Evolutionary conservation across 2,329 filamentous ascomycete genomes (phyloP).

Genomic region (Zasmidium angulare): DNA sequence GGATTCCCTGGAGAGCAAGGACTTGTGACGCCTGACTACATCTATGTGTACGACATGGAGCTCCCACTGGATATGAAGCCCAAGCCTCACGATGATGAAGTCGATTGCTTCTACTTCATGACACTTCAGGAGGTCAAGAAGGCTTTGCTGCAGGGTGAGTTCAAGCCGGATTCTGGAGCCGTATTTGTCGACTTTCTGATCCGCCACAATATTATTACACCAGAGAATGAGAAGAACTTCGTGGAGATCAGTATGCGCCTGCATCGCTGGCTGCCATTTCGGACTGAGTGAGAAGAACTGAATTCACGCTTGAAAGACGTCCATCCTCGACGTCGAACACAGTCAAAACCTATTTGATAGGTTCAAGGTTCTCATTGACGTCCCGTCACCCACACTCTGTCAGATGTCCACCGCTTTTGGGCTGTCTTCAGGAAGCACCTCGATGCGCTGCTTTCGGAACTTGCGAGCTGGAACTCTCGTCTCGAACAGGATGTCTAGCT

Average conservation of each 20-base stretch:
- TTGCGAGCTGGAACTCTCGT: constrained; percentile 44
- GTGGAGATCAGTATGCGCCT: constrained; percentile 71
- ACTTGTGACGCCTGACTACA: constrained; percentile 81
- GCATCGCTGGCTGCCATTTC: constrained; percentile 78
- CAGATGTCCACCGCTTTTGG: not conserved
- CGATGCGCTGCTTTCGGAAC: constrained; percentile 31
- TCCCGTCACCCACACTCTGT: no score
- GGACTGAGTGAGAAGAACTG: constrained; percentile 15
- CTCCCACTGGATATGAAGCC: constrained; percentile 67
- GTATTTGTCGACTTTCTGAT: constrained; percentile 86
- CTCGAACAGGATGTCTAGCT: constrained; percentile 59
- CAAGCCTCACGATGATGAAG: constrained; percentile 81
- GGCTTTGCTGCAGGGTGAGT: constrained; percentile 68
- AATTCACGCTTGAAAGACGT: not conserved
- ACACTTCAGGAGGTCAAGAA: constrained; percentile 69
- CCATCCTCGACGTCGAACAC: not conserved
- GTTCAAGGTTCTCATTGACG: no score
- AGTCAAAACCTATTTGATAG: not conserved
- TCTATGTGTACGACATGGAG: constrained; percentile 87
- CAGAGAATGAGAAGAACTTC: constrained; percentile 75
- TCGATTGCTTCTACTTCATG: constrained; percentile 76
- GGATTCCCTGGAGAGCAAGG: constrained; percentile 75
- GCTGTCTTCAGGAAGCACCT: not conserved
- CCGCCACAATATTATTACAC: constrained; percentile 73
- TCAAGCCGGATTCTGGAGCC: constrained; percentile 90